phyloP scores from a whole-genome alignment of 1,139 yeast species.

The Yamadazyma blattariae region DNA sequence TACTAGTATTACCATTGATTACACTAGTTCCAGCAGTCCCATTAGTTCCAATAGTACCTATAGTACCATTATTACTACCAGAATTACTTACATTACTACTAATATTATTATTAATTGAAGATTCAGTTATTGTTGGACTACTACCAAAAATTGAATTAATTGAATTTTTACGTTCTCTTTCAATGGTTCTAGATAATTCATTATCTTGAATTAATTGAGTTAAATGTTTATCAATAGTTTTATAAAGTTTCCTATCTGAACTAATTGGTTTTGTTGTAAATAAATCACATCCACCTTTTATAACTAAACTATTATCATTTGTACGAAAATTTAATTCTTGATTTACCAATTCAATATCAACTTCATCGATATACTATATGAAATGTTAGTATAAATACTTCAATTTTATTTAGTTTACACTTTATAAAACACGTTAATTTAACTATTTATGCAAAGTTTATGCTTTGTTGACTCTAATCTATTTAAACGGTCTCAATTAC shows the following conservation, averaged over 20 bases:
- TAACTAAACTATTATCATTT: constrained; percentile 74
- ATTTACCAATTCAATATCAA: constrained; percentile 84
- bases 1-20: too few relatives aligned
- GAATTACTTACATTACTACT: background rate
- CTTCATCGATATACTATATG: constrained; percentile 79
- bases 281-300: constrained; percentile 85
- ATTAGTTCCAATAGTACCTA: background rate
- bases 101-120: background rate
- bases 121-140: constrained; percentile 25
- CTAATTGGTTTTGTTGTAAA: constrained; percentile 94
- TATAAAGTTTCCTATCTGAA: constrained; percentile 82
- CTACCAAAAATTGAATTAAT: constrained; percentile 34
- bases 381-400: background rate
- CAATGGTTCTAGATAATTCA: constrained; percentile 40
- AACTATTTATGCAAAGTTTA: too few relatives aligned
- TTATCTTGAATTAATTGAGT: constrained; percentile 63
- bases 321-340: constrained; percentile 86
- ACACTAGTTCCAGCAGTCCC: background rate
- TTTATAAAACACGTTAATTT: too few relatives aligned
- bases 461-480: too few relatives aligned
- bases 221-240: constrained; percentile 80
- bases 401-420: too few relatives aligned
- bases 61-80: background rate
- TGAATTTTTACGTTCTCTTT: constrained; percentile 39
- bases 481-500: too few relatives aligned